phyloP scores from a whole-genome alignment of 1,284 basidiomycete genomes.

The Rhodotorula sp. region DNA sequence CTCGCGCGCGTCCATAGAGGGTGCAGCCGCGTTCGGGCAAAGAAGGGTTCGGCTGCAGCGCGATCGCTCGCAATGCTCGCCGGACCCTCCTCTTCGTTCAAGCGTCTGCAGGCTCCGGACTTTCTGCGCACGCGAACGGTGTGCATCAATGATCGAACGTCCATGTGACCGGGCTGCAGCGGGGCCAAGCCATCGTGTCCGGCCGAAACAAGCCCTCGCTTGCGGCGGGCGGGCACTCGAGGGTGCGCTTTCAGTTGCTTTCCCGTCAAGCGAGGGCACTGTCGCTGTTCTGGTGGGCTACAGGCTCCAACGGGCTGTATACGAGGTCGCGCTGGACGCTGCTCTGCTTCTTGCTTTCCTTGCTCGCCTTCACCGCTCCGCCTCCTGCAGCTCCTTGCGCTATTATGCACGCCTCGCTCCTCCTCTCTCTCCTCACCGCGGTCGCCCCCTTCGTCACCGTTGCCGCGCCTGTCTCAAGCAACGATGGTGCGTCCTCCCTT shows the following conservation, averaged over 20 bases:
- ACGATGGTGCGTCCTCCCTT: background rate
- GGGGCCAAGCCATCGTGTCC: background rate
- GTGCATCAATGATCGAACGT: background rate
- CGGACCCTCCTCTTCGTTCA: background rate
- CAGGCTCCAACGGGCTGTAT: background rate
- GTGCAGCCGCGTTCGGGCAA: background rate
- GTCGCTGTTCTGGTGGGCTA: background rate
- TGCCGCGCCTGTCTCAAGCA: conserved; percentile 6
- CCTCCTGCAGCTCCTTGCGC: background rate
- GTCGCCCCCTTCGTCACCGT: conserved; percentile 2
- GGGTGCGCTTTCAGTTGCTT: background rate
- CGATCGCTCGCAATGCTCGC: background rate
- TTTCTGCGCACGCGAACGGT: background rate
- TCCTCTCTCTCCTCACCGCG: conserved; percentile 4
- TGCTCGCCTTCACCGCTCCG: background rate
- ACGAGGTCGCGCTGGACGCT: background rate
- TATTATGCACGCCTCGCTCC: conserved; percentile 7
- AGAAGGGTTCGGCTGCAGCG: background rate
- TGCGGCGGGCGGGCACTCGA: background rate
- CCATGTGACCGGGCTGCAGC: background rate
- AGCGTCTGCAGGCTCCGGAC: background rate
- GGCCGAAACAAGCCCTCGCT: background rate
- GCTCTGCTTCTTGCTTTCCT: background rate
- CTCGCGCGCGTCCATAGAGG: background rate
- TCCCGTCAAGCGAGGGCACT: background rate